Evolutionary conservation across 2,329 filamentous ascomycete species (phyloP).

Genomic region (Ophiocordyceps australis): DNA sequence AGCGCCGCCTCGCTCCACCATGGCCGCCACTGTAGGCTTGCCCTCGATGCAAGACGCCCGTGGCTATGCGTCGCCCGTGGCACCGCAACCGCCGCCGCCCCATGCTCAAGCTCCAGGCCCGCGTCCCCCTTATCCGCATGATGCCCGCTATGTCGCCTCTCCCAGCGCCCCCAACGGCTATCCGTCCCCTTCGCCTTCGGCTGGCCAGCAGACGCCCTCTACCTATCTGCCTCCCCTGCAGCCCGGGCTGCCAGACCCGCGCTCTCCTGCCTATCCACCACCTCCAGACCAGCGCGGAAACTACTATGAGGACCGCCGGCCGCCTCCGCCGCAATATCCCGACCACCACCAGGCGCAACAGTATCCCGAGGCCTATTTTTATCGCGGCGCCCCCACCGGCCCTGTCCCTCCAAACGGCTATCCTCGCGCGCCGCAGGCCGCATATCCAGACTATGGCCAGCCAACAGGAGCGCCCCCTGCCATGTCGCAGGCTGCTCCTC

Average conservation of each 20-base stretch:
- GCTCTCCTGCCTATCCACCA: conserved; percentile 16
- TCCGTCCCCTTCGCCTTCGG: conserved; percentile 20
- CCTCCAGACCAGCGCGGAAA: conserved; percentile 19
- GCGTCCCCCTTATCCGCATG: conserved; percentile 14
- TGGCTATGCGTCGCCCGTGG: conserved; percentile 10
- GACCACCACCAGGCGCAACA: conserved; percentile 8
- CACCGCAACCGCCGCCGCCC: conserved; percentile 5
- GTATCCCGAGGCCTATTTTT: conserved; percentile 14
- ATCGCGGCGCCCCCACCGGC: conserved; percentile 10
- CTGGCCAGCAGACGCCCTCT: conserved; percentile 10
- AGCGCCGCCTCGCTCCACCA: conserved; percentile 9
- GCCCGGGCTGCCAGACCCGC: conserved; percentile 12
- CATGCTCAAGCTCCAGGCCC: conserved; percentile 5
- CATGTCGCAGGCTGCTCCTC: conserved; percentile 32
- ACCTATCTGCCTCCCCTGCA: conserved; percentile 20
- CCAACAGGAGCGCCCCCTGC: conserved; percentile 13
- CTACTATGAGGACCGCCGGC: conserved; percentile 17
- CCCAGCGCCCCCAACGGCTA: conserved; percentile 27
- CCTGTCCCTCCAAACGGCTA: conserved; percentile 11
- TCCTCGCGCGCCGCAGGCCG: conserved; percentile 9
- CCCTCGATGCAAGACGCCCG: conserved; percentile 20
- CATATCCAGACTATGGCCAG: conserved; percentile 16
- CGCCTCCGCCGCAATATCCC: conserved; percentile 4
- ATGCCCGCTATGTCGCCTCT: conserved; percentile 22
- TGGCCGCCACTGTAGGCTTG: conserved; percentile 25